These are phyloP conservation scores for Sporothrix curviconia DNA, from an alignment of 2,329 filamentous ascomycete genomes.

Conservation along the genomic window DNA sequence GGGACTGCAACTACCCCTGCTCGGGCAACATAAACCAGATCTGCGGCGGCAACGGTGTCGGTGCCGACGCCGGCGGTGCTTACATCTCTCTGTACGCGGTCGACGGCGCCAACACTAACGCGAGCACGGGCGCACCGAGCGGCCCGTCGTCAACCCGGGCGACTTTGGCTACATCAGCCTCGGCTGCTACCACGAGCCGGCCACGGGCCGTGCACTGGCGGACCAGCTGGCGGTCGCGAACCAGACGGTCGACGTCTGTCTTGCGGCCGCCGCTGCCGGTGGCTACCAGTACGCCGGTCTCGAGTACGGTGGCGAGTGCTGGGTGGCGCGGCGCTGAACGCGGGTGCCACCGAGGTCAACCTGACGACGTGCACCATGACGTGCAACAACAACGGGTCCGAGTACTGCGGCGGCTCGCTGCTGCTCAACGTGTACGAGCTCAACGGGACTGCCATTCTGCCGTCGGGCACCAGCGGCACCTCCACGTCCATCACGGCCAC, in stretches of 20 bases:
- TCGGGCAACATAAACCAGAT: slow-evolving; percentile 41
- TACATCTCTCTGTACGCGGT: slow-evolving; percentile 46
- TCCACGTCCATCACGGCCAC: background rate
- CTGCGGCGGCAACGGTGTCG: slow-evolving; percentile 46
- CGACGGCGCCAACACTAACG: slow-evolving; percentile 19
- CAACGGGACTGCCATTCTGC: slow-evolving; percentile 15
- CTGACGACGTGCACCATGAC: slow-evolving; percentile 25
- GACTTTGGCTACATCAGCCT: slow-evolving; percentile 26
- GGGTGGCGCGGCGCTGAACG: slow-evolving; percentile 12
- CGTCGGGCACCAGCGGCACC: background rate
- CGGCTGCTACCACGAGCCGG: slow-evolving; percentile 30
- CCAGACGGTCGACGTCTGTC: slow-evolving; percentile 23
- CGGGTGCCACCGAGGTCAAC: slow-evolving; percentile 16
- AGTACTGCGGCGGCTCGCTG: slow-evolving; percentile 19
- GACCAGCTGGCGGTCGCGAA: slow-evolving; percentile 13
- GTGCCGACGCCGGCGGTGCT: slow-evolving; percentile 27
- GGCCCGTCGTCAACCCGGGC: slow-evolving; percentile 31
- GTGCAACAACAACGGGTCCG: slow-evolving; percentile 21
- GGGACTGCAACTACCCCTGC: slow-evolving; percentile 47
- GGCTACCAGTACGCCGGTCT: slow-evolving; percentile 25
- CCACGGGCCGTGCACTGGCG: slow-evolving; percentile 20
- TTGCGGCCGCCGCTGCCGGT: slow-evolving; percentile 21
- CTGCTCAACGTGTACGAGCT: slow-evolving; percentile 20
- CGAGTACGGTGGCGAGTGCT: slow-evolving; percentile 28
- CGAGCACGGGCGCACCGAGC: slow-evolving; percentile 15